Percentiles rank a stretch among this genome's conserved stretches.
phyloP scores from a whole-genome alignment of 192 early-diverging fungal genomes.

The Gigaspora rosea region DNA sequence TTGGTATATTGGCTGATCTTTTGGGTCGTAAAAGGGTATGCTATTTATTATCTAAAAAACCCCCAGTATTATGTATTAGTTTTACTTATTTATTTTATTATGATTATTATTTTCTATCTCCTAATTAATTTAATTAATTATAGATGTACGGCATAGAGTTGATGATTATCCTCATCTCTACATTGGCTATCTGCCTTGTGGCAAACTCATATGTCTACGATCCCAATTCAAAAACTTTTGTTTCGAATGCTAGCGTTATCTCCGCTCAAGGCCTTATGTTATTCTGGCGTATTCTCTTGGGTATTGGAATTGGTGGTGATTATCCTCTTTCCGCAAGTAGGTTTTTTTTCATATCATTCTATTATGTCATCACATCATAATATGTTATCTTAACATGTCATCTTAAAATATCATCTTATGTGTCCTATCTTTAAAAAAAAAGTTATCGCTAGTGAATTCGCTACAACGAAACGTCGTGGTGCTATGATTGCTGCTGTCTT shows the following conservation, averaged over 20 bases:
- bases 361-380: background rate
- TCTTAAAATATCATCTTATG: constrained; percentile 31
- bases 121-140: background rate
- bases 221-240: constrained; percentile 25
- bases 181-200: constrained; percentile 78
- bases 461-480: constrained; percentile 76
- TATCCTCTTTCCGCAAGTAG: constrained; percentile 86
- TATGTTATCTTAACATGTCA: constrained; percentile 44
- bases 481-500: constrained; percentile 84
- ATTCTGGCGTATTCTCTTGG: constrained; percentile 88
- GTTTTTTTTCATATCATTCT: background rate
- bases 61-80: background rate
- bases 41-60: background rate
- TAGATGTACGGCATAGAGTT: constrained; percentile 87
- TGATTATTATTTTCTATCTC: background rate
- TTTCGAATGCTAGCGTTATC: too few relatives aligned
- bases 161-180: constrained; percentile 89
- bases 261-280: constrained; percentile 53
- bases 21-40: constrained; percentile 73
- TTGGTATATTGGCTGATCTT: constrained; percentile 82
- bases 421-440: constrained; percentile 58
- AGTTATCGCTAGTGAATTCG: constrained; percentile 87
- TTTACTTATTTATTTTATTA: background rate
- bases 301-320: constrained; percentile 93
- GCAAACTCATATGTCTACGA: constrained; percentile 67